Percentiles rank a stretch among this genome's conserved stretches.
Conservation (phyloP, 2,329 filamentous ascomycete genomes). For the Ophiostoma ulmi region DNA sequence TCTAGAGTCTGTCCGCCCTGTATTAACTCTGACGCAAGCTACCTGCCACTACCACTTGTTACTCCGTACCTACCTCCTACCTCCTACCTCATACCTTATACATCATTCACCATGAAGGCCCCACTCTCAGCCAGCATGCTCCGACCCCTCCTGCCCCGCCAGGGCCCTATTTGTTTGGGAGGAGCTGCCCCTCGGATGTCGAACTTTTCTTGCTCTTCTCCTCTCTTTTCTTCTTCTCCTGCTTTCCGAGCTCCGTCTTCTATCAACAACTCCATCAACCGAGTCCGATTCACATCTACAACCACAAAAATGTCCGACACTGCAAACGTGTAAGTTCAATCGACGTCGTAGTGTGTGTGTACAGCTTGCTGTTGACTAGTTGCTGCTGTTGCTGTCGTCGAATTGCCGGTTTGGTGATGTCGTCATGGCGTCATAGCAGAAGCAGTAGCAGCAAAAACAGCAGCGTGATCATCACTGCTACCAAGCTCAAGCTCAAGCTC, state of each 20-base stretch:
- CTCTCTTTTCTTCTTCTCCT: constrained; percentile 28
- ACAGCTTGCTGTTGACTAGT: not conserved
- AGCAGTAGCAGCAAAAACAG: not conserved
- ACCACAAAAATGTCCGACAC: constrained; percentile 58
- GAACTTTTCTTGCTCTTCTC: constrained; percentile 33
- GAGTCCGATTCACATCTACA: constrained; percentile 36
- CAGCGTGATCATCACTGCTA: not conserved
- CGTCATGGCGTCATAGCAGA: constrained; percentile 6
- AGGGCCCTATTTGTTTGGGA: constrained; percentile 31
- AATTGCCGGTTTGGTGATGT: not conserved
- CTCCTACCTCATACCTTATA: not conserved
- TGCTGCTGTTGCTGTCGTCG: not conserved
- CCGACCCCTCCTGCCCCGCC: constrained; percentile 41
- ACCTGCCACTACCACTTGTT: not conserved
- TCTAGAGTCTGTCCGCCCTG: not conserved
- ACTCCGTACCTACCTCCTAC: not conserved
- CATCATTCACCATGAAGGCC: constrained; percentile 24
- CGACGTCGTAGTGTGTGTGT: not conserved
- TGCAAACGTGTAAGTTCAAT: constrained; percentile 45
- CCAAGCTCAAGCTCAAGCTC: not conserved
- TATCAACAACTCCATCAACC: constrained; percentile 32
- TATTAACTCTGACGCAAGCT: constrained; percentile 9
- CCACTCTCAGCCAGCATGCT: constrained; percentile 33
- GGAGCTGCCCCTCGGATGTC: constrained; percentile 34
- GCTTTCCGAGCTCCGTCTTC: constrained; percentile 32